Base-by-base conservation (phyloP, 495 filamentous ascomycete genomes). In the Trichoderma parareesei region DNA sequence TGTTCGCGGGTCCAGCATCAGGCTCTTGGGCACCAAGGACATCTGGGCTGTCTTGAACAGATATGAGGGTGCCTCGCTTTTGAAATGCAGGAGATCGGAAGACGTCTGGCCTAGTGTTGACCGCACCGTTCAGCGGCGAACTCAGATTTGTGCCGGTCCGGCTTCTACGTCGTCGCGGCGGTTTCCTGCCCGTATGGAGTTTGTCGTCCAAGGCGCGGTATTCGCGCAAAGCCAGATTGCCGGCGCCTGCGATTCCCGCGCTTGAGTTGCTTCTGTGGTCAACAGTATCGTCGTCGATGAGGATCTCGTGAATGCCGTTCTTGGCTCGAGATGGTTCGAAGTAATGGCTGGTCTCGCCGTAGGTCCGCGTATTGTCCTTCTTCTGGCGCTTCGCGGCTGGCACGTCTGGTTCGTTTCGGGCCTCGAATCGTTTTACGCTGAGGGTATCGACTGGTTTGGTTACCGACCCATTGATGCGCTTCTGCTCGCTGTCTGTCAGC, bases 361-460 rank as follows among this genome's bases (percentile, higher is more conserved):
- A 9, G 4, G 53, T 37, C 16, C 53, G 53, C 2, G 11, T 13
- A 27, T 6, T 57, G 18, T 57, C 53, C 27, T 57, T 57, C 16
- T 62, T 62, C 60, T 62, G 60, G 13, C 60, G 60, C 10, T 62
- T 62, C 38, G 37, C 16, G 5, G 60, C 8, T 16, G 38, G 60
- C 4, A 27, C 60, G 16, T 57, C 53, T 37, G 53, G 20, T 3
- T 57, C 53, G 27, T 57, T 57, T 10, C 11, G 53, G 11, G 53
- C 20, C 1, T 57, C 53, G 27, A 35, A 33, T 57, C 53, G 53
- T 37, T 27, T 10, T n/a, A 38, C 27, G 53, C 53, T 57, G 33
- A 57, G 53, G 10, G 53, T 57, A 33, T 62, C 14, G 60, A 62
- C 38, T 13, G 60, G 38, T 14, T 27, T 41, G 60, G 38, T 42